Evolutionary conservation across 306 rosid species (phyloP).

Genomic region (Biancaea sappan): DNA sequence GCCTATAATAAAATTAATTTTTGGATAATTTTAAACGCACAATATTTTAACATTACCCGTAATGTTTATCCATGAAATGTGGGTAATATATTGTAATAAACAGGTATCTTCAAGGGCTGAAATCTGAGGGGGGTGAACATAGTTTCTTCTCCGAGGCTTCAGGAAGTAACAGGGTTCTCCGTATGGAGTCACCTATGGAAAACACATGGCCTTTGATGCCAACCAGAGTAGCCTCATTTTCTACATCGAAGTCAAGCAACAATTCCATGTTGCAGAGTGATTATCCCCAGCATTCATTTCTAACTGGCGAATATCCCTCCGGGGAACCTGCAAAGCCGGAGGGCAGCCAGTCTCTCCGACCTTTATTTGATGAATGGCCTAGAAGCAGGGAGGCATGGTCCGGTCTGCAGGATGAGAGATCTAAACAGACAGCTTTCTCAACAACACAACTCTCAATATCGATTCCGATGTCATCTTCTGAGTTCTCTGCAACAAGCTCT

Average conservation of each 20-base stretch:
- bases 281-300: conserved; percentile 45
- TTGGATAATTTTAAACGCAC: not conserved
- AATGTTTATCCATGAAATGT: conserved; percentile 12
- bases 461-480: conserved; percentile 48
- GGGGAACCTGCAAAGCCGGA: conserved; percentile 42
- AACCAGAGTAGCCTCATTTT: conserved; percentile 35
- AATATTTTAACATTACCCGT: not conserved
- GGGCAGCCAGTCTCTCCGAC: conserved; percentile 37
- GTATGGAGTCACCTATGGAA: conserved; percentile 43
- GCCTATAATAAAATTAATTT: not conserved
- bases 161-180: conserved; percentile 40
- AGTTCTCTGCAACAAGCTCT: conserved; percentile 42
- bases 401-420: conserved; percentile 40
- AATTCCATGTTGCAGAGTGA: conserved; percentile 38
- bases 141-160: conserved; percentile 40
- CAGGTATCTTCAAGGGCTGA: conserved; percentile 48
- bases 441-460: conserved; percentile 49
- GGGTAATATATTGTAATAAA: conserved; percentile 13
- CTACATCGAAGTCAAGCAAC: conserved; percentile 39
- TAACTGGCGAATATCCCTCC: conserved; percentile 35
- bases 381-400: conserved; percentile 43
- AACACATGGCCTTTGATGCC: conserved; percentile 47
- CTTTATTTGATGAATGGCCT: conserved; percentile 51
- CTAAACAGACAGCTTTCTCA: conserved; percentile 42
- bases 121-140: conserved; percentile 43